These are phyloP conservation scores for Eruca vesicaria DNA, from an alignment of 441 rosid species.

Conservation along the genomic window DNA sequence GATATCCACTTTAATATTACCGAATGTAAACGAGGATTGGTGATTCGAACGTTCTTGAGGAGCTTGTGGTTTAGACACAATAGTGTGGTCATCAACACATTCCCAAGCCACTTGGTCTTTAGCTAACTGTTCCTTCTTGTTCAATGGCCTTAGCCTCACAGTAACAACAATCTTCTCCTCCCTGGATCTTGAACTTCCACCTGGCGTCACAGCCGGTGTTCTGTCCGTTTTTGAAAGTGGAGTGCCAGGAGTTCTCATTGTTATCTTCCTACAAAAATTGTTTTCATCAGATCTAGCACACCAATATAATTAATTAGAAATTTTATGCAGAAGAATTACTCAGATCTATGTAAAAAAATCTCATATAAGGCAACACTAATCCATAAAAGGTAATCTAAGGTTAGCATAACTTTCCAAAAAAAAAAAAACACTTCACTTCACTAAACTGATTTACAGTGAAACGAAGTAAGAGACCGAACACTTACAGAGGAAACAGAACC, in stretches of 20 bases:
- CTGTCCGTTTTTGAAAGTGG: slow-evolving; percentile 82
- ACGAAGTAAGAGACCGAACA: not conserved
- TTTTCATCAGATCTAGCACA: slow-evolving; percentile 2
- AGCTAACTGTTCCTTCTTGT: slow-evolving; percentile 80
- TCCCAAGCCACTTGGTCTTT: slow-evolving; percentile 98
- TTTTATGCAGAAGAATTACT: not conserved
- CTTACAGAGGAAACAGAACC: slow-evolving; percentile 18
- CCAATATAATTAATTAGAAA: not conserved
- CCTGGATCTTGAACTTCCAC: slow-evolving; percentile 71
- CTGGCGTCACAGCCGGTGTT: slow-evolving; percentile 59
- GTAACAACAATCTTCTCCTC: slow-evolving; percentile 98
- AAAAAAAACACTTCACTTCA: not conserved
- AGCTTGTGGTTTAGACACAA: slow-evolving; percentile 64
- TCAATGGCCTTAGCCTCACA: slow-evolving; percentile 87
- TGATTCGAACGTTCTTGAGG: slow-evolving; percentile 84
- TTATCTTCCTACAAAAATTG: slow-evolving; percentile 28
- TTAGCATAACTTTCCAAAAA: not conserved
- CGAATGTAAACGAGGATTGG: slow-evolving; percentile 77
- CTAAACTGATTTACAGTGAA: not conserved
- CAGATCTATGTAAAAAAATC: slow-evolving; percentile 9
- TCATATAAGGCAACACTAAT: slow-evolving; percentile 12
- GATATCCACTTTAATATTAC: slow-evolving; percentile 37
- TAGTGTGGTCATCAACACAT: slow-evolving; percentile 79
- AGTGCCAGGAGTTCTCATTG: slow-evolving; percentile 79
- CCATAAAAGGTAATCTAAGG: slow-evolving; percentile 20